A percentile compares a stretch with the other conserved stretches of the same genome.
phyloP scores from a whole-genome alignment of 2,329 filamentous ascomycete genomes.

The Thielaviopsis cerberus region DNA sequence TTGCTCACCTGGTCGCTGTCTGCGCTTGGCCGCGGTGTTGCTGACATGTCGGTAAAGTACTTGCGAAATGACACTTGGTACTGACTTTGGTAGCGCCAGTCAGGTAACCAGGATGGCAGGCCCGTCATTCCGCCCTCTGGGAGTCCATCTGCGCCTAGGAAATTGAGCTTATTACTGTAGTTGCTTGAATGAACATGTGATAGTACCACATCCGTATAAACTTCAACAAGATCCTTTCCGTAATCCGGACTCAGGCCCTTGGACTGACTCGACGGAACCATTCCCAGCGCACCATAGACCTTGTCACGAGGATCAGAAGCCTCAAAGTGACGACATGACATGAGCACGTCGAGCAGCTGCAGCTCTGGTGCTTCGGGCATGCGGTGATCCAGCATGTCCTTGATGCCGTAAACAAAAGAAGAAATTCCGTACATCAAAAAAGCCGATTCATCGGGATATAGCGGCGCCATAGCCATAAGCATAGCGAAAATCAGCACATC shows the following conservation, averaged over 20 bases:
- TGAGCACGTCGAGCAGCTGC: conserved; percentile 11
- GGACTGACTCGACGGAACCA: conserved; percentile 14
- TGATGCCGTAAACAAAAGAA: conserved; percentile 11
- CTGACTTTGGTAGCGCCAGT: conserved; percentile 12
- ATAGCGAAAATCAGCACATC: conserved; percentile 11
- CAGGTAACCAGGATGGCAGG: conserved; percentile 13
- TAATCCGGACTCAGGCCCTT: conserved; percentile 15
- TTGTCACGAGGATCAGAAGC: conserved; percentile 16
- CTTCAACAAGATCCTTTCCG: conserved; percentile 14
- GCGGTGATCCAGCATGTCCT: conserved; percentile 10
- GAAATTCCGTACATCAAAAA: conserved; percentile 8
- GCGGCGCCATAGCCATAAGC: conserved; percentile 11
- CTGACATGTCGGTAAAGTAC: conserved; percentile 10
- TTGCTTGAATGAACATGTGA: conserved; percentile 11
- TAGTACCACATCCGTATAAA: conserved; percentile 15
- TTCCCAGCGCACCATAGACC: conserved; percentile 15
- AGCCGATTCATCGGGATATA: conserved; percentile 12
- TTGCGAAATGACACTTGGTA: conserved; percentile 13
- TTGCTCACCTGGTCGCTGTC: neutral
- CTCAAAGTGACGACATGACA: conserved; percentile 12
- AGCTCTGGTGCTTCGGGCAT: conserved; percentile 1
- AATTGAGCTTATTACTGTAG: conserved; percentile 12
- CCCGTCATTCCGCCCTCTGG: conserved; percentile 14
- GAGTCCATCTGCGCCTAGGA: conserved; percentile 12
- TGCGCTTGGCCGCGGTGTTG: conserved; percentile 3